Conservation (phyloP, 768 basidiomycete genomes). For the Boletus vinaceobasis region DNA sequence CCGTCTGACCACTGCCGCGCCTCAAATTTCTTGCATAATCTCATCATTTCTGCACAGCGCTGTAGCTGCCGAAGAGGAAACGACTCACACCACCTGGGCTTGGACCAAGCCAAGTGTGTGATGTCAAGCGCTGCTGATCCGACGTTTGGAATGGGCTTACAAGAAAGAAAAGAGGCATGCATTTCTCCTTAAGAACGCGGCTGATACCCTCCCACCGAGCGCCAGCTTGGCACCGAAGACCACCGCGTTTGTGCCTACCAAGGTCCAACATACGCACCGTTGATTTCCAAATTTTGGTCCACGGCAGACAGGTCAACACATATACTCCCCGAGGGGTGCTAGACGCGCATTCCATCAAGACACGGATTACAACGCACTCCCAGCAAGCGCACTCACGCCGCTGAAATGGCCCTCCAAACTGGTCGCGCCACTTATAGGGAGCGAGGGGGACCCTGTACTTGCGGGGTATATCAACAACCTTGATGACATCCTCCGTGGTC, state of each 20-base stretch:
- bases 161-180: conserved; percentile 83
- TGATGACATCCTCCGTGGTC: conserved; percentile 79
- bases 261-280: conserved; percentile 38
- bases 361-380: not conserved
- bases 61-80: not conserved
- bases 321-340: conserved; percentile 53
- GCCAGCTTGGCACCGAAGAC: conserved; percentile 75
- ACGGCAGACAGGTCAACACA: conserved; percentile 65
- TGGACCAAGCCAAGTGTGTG: conserved; percentile 56
- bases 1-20: too few species aligned
- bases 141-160: conserved; percentile 36
- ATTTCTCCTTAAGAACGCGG: conserved; percentile 57
- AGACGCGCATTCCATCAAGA: not conserved
- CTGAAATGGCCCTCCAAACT: conserved; percentile 85
- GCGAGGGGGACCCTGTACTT: conserved; percentile 74
- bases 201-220: conserved; percentile 80
- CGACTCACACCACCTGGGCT: conserved; percentile 61
- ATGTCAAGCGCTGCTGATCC: not conserved
- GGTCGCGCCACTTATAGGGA: conserved; percentile 82
- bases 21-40: too few species aligned
- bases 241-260: conserved; percentile 34
- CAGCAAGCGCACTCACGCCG: conserved; percentile 44
- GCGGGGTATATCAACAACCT: conserved; percentile 71
- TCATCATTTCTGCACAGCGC: too few species aligned
- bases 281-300: conserved; percentile 60